Conservation (phyloP, 176 grass and related monocot species). For the Musa itinerans region DNA sequence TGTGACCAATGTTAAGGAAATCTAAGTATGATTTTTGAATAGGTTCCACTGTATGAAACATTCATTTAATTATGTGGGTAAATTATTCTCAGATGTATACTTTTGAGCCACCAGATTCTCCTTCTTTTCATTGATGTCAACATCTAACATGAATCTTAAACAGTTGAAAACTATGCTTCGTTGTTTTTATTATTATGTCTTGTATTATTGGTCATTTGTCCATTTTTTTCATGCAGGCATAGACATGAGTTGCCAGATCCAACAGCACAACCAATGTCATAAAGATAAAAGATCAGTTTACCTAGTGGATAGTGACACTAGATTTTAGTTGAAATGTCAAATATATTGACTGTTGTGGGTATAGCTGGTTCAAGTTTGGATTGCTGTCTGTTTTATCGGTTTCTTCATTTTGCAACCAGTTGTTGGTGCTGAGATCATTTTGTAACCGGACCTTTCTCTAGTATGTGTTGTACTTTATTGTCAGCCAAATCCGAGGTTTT, state of each 20-base stretch:
- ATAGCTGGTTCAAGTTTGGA: too few species aligned
- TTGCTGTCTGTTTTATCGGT: too few species aligned
- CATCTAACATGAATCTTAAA: not conserved
- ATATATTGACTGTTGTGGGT: not conserved
- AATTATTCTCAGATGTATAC: not conserved
- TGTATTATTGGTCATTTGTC: not conserved
- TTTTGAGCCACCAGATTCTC: not conserved
- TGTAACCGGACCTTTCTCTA: too few species aligned
- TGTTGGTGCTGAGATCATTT: too few species aligned
- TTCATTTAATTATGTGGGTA: not conserved
- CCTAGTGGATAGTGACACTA: not conserved
- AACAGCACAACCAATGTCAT: slow-evolving; percentile 69
- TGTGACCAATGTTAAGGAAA: not conserved
- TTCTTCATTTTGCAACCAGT: too few species aligned
- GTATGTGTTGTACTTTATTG: too few species aligned
- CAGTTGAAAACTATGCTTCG: not conserved
- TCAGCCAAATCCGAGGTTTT: too few species aligned
- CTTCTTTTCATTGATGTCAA: not conserved
- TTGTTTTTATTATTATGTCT: not conserved
- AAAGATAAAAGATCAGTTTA: slow-evolving; percentile 92
- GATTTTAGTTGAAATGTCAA: not conserved
- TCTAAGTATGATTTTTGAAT: not conserved
- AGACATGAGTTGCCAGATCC: slow-evolving; percentile 93
- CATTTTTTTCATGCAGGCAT: slow-evolving; percentile 51
- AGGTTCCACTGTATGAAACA: not conserved